Base-by-base conservation (phyloP, 352 stramenopile species). In the Phytophthora sp. region DNA sequence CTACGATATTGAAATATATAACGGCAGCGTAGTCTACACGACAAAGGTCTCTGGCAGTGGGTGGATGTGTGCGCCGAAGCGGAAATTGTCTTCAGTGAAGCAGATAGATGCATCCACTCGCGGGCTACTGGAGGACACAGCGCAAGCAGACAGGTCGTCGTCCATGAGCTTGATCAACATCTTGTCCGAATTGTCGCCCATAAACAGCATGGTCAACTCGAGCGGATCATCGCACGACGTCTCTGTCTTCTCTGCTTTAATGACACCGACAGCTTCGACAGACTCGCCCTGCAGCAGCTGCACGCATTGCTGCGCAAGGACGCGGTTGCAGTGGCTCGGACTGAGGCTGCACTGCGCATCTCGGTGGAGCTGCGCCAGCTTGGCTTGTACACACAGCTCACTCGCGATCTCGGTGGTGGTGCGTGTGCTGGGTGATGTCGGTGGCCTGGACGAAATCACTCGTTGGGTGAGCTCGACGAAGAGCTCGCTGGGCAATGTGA, bases 391-490 rank as follows among this genome's bases (percentile, higher is more conserved):
- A 39, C 64, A 79, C 45, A 80, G 27, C 20, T 76, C 71, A 8
- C 53, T 66, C 8, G 67, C 66, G 27, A 59, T 68, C 26, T 64
- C 62, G 13, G 57, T 42, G 13, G 61, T 52, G 12, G 61, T 45
- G 21, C 58, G 49, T 12, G 57, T 45, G 15, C 30, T 36, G 16
- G 58, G 21, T 8, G 55, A 59, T 1, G 29, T 36, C 7, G 30
- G 20, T 27, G 27, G 56, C 24, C 70, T 66, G 41, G 62, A 51
- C 7, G 70, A 67, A 46, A 81, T n/a, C 8, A 82, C 26, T 24
- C 72, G 61, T 50, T 85, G 74, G 5, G 71, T 81, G 30, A 82
- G 63, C 31, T 80, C 59, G 9, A 80, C 18, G 54, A 85, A 82
- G 8, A 73, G 35, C 15, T 73, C 71, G 35, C 52, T 72, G 16